phyloP scores from a whole-genome alignment of 129 eudicot species.

The Flaveria sonorensis region DNA sequence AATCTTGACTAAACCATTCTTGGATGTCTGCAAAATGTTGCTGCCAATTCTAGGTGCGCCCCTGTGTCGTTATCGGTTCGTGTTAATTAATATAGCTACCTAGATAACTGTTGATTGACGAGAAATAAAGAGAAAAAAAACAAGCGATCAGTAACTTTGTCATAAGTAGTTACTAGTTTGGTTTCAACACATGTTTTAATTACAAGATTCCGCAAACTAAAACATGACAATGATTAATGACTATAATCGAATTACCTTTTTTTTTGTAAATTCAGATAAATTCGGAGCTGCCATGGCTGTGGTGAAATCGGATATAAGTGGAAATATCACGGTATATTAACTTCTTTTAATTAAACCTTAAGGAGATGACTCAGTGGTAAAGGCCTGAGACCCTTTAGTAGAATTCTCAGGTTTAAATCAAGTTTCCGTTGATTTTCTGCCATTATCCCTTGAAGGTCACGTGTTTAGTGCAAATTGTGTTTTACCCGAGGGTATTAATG shows the following conservation, averaged over 20 bases:
- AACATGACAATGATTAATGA: background rate
- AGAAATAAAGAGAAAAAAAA: background rate
- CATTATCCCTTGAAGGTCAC: background rate
- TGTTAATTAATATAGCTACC: background rate
- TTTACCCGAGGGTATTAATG: background rate
- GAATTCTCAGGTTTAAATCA: background rate
- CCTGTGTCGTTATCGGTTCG: background rate
- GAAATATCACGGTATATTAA: slow-evolving; percentile 65
- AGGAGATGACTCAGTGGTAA: background rate
- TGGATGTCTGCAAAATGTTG: slow-evolving; percentile 76
- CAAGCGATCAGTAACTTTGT: background rate
- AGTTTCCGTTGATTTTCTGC: background rate
- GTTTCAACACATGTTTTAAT: background rate
- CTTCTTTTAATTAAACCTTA: background rate
- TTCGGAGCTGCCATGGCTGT: slow-evolving; percentile 95
- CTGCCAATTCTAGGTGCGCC: slow-evolving; percentile 68
- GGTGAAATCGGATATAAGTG: slow-evolving; percentile 84
- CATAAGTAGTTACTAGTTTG: background rate
- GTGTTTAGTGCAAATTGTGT: background rate
- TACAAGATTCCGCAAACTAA: background rate
- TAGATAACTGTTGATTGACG: background rate
- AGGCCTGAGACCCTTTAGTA: background rate
- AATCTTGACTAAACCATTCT: slow-evolving; percentile 67
- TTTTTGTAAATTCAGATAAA: slow-evolving; percentile 52
- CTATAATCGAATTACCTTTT: background rate